A percentile compares a stretch with the other conserved stretches of the same genome.
These are phyloP conservation scores for Bipolaris zeicola DNA, from an alignment of 2,329 filamentous ascomycete genomes.

Conservation along the genomic window DNA sequence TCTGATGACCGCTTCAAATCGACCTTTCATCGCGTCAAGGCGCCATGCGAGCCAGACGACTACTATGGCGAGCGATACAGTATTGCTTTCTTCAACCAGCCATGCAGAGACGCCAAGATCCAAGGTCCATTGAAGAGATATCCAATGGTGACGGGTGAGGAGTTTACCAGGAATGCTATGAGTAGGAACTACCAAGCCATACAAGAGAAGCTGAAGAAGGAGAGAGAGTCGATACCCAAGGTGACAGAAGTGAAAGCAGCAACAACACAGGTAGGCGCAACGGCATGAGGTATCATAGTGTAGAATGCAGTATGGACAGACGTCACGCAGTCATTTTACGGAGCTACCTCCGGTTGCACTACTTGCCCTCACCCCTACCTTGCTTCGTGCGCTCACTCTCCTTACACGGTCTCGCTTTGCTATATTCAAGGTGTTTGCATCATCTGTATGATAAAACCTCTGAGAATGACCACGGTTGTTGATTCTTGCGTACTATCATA, in stretches of 20 bases:
- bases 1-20: constrained; percentile 71
- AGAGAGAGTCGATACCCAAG: background rate
- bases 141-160: constrained; percentile 62
- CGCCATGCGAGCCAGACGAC: constrained; percentile 59
- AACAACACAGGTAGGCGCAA: background rate
- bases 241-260: background rate
- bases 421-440: no score
- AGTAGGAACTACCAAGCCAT: constrained; percentile 61
- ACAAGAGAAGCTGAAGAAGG: constrained; percentile 54
- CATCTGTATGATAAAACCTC: no score
- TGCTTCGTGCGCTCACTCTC: no score
- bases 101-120: constrained; percentile 62
- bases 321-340: no score
- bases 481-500: no score
- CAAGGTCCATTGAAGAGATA: constrained; percentile 68
- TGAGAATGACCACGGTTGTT: no score
- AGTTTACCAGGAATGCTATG: constrained; percentile 65
- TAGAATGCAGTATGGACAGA: no score
- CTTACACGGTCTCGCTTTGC: no score
- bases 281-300: background rate
- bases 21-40: constrained; percentile 68
- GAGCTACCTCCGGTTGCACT: no score
- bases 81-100: constrained; percentile 71
- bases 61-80: constrained; percentile 67
- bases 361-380: no score